Base-by-base conservation (phyloP, 352 stramenopile species). In the Peronospora destructor region DNA sequence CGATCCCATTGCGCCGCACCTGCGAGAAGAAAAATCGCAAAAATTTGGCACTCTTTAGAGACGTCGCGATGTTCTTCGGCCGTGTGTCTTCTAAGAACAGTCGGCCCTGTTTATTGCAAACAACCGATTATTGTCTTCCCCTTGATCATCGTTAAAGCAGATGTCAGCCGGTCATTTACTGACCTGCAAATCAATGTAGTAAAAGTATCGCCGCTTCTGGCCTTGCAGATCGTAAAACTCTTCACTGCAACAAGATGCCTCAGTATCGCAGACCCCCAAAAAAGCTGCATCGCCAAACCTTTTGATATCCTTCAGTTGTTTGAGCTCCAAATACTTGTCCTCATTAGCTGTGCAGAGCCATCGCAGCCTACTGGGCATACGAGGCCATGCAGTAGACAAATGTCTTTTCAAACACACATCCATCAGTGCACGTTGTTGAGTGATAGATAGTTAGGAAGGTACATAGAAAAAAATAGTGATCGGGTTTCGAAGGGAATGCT, bases 21-120 rank as follows among this genome's bases (percentile, higher is more conserved):
- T 87, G 74, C 7, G 66, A 77, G 55, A 88, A 91, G 64, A 91
- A 91, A 49, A 91, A 91, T 7, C 64, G 62, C 53, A 91, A 56
- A 42, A 91, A 91, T 53, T 88, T 88, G 65, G 68, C 60, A 42
- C 77, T 89, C 38, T 91, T 91, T 12, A 91, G 59, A 6, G 74
- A 88, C 44, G 81, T 91, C 30, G 81, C 81, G 13, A 91, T 88
- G 68, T 89, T 91, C 56, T 91, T 91, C 8, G 81, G 81, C 9
- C 71, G 67, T 6, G 76, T 88, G 63, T 91, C 69, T 64, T 91
- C 81, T 10, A 89, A 46, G 38, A 89, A 89, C 33, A 91, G 43
- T 4, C 79, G 77, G 0, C 81, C 81, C 71, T 88, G 42, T 16
- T 43, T 17, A 57, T 32, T 23, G 29, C 12, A 40, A 49, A 6